phyloP scores from a whole-genome alignment of 1,284 basidiomycete genomes.

The Rhizoctonia solani region DNA sequence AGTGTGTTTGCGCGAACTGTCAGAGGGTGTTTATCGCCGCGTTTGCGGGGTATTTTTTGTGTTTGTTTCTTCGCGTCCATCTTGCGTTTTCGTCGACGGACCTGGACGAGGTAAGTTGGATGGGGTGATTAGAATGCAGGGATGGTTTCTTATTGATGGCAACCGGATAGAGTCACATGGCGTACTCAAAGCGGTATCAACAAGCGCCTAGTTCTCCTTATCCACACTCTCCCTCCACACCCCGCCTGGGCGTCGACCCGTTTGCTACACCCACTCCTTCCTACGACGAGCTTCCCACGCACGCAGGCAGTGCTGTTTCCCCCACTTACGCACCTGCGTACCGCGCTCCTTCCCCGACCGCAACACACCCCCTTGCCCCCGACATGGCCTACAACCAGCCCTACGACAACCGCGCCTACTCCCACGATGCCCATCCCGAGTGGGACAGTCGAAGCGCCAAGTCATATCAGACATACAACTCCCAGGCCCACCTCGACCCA shows the following conservation, averaged over 20 bases:
- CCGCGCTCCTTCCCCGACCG: slow-evolving; percentile 20
- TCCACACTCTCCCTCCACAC: slow-evolving; percentile 25
- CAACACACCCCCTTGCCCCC: slow-evolving; percentile 1
- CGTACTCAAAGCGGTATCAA: slow-evolving; percentile 11
- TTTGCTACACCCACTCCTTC: slow-evolving; percentile 29
- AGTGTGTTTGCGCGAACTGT: too few species aligned
- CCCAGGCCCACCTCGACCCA: slow-evolving; percentile 63
- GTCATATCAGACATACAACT: slow-evolving; percentile 58
- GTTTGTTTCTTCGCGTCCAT: too few species aligned
- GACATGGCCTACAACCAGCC: neutral
- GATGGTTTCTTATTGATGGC: neutral
- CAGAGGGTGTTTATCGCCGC: too few species aligned
- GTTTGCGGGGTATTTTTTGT: too few species aligned
- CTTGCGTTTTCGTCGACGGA: too few species aligned
- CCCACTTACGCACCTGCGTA: slow-evolving; percentile 33
- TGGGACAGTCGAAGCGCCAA: slow-evolving; percentile 69
- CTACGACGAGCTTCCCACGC: slow-evolving; percentile 5
- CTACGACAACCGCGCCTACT: slow-evolving; percentile 47
- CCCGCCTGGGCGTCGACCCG: slow-evolving; percentile 19
- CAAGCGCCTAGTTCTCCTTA: neutral
- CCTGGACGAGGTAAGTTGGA: too few species aligned
- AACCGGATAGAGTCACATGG: slow-evolving; percentile 27
- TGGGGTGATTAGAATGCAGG: too few species aligned
- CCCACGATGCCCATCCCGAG: slow-evolving; percentile 40
- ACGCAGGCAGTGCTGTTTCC: too few species aligned